phyloP scores from a whole-genome alignment of 31 red algal species.

The Odonthalia washingtoniensis region DNA sequence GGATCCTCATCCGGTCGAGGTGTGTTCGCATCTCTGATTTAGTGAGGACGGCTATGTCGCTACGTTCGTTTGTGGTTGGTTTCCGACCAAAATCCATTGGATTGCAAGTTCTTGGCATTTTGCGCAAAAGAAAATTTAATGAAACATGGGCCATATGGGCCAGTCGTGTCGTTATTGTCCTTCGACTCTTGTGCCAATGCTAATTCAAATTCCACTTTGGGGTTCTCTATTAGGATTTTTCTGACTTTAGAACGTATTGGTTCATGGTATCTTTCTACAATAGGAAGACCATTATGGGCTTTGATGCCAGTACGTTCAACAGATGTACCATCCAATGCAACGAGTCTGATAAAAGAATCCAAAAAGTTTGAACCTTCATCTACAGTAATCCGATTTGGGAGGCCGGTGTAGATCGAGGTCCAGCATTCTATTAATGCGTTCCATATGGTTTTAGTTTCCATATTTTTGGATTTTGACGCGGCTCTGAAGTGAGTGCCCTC shows the following conservation, averaged over 20 bases:
- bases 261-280: too few species aligned
- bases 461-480: not conserved
- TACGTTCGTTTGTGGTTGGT: not conserved
- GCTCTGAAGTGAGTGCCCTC: not conserved
- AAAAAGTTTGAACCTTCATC: not conserved
- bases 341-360: not conserved
- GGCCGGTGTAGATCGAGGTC: slow-evolving; percentile 5
- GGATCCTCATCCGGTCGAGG: too few species aligned
- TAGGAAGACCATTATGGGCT: too few species aligned
- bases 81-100: not conserved
- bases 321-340: not conserved
- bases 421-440: not conserved
- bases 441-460: not conserved
- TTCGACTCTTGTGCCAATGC: not conserved
- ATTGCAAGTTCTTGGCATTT: not conserved
- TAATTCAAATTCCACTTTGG: not conserved
- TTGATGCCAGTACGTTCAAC: not conserved
- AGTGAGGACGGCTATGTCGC: not conserved
- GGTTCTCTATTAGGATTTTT: not conserved
- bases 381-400: slow-evolving; percentile 14
- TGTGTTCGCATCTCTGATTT: not conserved
- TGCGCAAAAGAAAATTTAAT: not conserved
- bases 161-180: not conserved
- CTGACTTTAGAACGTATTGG: not conserved
- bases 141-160: not conserved